A percentile compares a stretch with the other conserved stretches of the same genome.
phyloP scores from a whole-genome alignment of 148 eudicot genomes.

The Bassia scoparia region DNA sequence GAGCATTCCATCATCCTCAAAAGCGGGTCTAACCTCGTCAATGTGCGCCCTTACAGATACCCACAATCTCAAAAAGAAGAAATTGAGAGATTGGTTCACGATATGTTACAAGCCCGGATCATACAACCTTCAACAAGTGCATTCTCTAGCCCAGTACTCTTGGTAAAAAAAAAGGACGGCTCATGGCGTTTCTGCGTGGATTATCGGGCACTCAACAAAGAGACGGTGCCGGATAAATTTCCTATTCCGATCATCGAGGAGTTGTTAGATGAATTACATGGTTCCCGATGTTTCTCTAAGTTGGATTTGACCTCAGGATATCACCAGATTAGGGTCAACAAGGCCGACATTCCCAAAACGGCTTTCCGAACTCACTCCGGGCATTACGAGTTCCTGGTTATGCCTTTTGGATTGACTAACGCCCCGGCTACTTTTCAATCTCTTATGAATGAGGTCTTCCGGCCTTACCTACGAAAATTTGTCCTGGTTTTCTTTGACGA shows the following conservation, averaged over 20 bases:
- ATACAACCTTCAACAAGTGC: neutral
- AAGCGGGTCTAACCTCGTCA: neutral
- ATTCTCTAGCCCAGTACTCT: neutral
- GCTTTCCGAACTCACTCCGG: neutral
- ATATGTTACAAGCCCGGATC: neutral
- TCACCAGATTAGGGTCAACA: neutral
- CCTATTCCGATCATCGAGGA: neutral
- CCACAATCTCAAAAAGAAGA: neutral
- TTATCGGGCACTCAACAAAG: neutral
- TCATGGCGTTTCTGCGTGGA: neutral
- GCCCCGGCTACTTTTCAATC: neutral
- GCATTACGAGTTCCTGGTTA: conserved; percentile 1
- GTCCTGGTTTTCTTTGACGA: conserved; percentile 6
- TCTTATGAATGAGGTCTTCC: neutral
- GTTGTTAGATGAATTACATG: neutral
- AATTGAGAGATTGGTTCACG: neutral
- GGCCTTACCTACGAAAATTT: neutral
- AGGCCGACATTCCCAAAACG: neutral
- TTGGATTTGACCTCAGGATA: neutral
- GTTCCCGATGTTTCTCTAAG: neutral
- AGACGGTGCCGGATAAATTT: neutral
- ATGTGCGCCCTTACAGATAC: neutral
- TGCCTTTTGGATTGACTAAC: conserved; percentile 5
- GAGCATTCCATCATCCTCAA: neutral
- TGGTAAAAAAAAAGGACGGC: conserved; percentile 11